Percentiles rank a stretch among this genome's conserved stretches.
phyloP scores from a whole-genome alignment of 768 basidiomycete species.

The Termitomyces sp. region DNA sequence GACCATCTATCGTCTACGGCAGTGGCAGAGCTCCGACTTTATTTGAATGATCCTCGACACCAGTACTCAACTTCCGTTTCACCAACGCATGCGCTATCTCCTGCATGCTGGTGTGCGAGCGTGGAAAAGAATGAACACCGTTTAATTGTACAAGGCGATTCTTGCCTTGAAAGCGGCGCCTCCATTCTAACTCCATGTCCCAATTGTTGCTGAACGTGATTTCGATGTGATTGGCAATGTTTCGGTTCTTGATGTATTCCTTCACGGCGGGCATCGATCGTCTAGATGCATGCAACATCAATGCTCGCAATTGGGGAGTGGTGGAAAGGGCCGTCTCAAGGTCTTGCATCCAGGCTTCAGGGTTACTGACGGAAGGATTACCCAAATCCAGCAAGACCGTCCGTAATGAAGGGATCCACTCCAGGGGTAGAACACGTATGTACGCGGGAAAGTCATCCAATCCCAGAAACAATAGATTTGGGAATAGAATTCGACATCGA shows the following conservation, averaged over 20 bases:
- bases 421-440: neutral
- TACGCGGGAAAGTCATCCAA: neutral
- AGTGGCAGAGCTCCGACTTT: too few species aligned
- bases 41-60: too few species aligned
- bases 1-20: too few species aligned
- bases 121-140: too few species aligned
- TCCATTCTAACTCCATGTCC: neutral
- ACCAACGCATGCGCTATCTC: too few species aligned
- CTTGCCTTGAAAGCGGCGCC: neutral
- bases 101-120: too few species aligned
- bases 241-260: neutral
- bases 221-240: neutral
- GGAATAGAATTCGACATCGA: too few species aligned
- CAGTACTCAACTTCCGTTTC: too few species aligned
- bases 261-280: neutral
- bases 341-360: neutral
- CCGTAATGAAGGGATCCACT: neutral
- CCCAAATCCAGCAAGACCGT: neutral
- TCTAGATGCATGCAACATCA: neutral
- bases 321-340: neutral
- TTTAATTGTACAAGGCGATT: neutral
- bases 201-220: neutral
- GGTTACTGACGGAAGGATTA: too few species aligned
- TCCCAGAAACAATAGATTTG: too few species aligned
- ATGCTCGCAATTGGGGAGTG: neutral